Conservation (phyloP, 2,329 filamentous ascomycete species). For the Hymenoscyphus repandus region DNA sequence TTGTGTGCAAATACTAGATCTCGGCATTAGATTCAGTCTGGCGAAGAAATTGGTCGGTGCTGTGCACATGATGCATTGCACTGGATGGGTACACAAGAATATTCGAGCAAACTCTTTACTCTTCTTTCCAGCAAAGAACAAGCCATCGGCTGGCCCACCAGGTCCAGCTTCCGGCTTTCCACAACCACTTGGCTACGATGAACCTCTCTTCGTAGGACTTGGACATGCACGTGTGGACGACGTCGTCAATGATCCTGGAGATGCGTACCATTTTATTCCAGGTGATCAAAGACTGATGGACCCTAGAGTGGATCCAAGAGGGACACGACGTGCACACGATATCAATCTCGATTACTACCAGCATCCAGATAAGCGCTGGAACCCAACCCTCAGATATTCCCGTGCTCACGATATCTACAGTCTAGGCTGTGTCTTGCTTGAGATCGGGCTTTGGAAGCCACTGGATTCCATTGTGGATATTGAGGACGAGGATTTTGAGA, state of each 20-base stretch:
- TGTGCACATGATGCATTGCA: slow-evolving; percentile 45
- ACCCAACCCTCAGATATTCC: slow-evolving; percentile 28
- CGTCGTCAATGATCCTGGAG: slow-evolving; percentile 28
- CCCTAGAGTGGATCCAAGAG: too few relatives aligned
- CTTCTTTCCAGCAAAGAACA: slow-evolving; percentile 39
- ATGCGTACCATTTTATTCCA: slow-evolving; percentile 24
- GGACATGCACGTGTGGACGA: slow-evolving; percentile 35
- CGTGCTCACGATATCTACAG: slow-evolving; percentile 40
- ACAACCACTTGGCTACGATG: slow-evolving; percentile 21
- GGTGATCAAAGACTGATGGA: too few relatives aligned
- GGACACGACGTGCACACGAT: slow-evolving; percentile 33
- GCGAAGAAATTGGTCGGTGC: slow-evolving; percentile 40
- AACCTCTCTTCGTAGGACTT: slow-evolving; percentile 37
- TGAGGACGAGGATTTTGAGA: slow-evolving; percentile 21
- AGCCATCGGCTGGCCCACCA: slow-evolving; percentile 27
- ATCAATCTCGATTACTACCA: slow-evolving; percentile 26
- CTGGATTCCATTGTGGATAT: slow-evolving; percentile 30
- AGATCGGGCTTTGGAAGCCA: slow-evolving; percentile 45
- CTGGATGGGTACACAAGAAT: slow-evolving; percentile 47
- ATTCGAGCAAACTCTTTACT: slow-evolving; percentile 36
- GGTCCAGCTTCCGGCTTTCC: slow-evolving; percentile 32
- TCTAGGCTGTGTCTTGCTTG: slow-evolving; percentile 45
- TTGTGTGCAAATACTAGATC: slow-evolving; percentile 32
- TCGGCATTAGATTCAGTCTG: slow-evolving; percentile 39
- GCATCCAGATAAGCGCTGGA: slow-evolving; percentile 24